Conservation (phyloP, 345 rosid species). For the Rhodamnia argentea region DNA sequence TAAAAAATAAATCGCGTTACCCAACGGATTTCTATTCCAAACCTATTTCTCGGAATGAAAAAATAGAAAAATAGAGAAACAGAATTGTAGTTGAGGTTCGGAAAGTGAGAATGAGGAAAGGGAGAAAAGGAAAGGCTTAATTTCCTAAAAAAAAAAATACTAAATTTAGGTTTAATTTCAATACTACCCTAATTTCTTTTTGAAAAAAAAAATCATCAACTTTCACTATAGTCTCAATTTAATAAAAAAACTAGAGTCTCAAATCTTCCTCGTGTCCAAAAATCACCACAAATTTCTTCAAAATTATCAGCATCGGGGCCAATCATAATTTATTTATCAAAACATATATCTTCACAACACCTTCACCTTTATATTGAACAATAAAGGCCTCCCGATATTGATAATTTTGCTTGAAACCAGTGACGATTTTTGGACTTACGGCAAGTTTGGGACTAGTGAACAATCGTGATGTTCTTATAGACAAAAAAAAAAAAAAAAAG, state of each 20-base stretch:
- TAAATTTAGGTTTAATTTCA: too few relatives aligned
- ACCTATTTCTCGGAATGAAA: too few relatives aligned
- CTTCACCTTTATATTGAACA: neutral
- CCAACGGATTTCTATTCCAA: too few relatives aligned
- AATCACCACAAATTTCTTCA: neutral
- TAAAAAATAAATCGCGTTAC: too few relatives aligned
- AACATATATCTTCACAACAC: neutral
- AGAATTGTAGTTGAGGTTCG: too few relatives aligned
- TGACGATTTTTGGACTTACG: neutral
- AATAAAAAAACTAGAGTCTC: neutral
- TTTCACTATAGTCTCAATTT: neutral
- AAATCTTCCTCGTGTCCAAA: neutral
- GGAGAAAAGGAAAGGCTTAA: too few relatives aligned
- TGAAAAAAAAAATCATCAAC: too few relatives aligned
- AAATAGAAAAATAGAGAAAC: too few relatives aligned
- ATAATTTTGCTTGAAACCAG: neutral
- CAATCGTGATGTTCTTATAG: fast-evolving
- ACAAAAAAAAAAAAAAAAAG: neutral
- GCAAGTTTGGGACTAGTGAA: neutral
- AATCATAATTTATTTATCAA: neutral
- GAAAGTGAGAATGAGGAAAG: too few relatives aligned
- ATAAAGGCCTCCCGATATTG: neutral
- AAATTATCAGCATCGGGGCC: neutral
- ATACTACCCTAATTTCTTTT: too few relatives aligned
- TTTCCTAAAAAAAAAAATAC: too few relatives aligned